Evolutionary conservation across 352 stramenopile species (phyloP).

Genomic region (Phytophthora boehmeriae): DNA sequence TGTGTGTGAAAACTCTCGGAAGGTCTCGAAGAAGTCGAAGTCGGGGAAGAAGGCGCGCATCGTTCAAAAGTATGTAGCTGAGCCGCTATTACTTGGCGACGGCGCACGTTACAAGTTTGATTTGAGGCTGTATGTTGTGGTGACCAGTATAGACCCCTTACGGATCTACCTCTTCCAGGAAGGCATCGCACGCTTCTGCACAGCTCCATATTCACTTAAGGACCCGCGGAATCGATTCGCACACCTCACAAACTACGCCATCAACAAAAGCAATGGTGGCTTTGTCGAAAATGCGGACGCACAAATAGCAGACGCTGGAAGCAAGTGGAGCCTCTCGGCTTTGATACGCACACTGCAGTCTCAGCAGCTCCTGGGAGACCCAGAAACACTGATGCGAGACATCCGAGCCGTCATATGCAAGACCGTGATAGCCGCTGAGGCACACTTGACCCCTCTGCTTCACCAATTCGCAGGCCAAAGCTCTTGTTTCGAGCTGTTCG

Average conservation of each 20-base stretch:
- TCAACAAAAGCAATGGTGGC: constrained; percentile 67
- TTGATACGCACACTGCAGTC: constrained; percentile 49
- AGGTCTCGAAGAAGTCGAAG: constrained; percentile 20
- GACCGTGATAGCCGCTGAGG: constrained; percentile 73
- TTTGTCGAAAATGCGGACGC: constrained; percentile 69
- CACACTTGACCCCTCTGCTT: constrained; percentile 62
- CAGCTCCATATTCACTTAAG: constrained; percentile 67
- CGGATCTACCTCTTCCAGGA: constrained; percentile 89
- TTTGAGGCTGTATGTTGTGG: constrained; percentile 88
- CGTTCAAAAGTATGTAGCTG: constrained; percentile 80
- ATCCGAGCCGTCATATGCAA: constrained; percentile 71
- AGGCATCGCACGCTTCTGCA: constrained; percentile 86
- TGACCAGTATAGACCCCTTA: constrained; percentile 87
- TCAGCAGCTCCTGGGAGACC: constrained; percentile 38
- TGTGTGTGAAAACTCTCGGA: constrained; percentile 29
- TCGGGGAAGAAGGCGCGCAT: constrained; percentile 47
- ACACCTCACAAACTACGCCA: constrained; percentile 80
- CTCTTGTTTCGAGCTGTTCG: constrained; percentile 77
- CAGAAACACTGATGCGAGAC: constrained; percentile 33
- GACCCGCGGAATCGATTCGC: constrained; percentile 73
- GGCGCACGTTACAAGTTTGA: constrained; percentile 84
- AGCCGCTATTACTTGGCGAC: constrained; percentile 80
- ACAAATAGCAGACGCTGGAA: constrained; percentile 50
- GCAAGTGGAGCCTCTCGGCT: constrained; percentile 73
- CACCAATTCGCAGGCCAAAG: constrained; percentile 61